A percentile compares a stretch with the other conserved stretches of the same genome.
These are phyloP conservation scores for Obba rivulosa DNA, from an alignment of 768 basidiomycete genomes.

Conservation along the genomic window DNA sequence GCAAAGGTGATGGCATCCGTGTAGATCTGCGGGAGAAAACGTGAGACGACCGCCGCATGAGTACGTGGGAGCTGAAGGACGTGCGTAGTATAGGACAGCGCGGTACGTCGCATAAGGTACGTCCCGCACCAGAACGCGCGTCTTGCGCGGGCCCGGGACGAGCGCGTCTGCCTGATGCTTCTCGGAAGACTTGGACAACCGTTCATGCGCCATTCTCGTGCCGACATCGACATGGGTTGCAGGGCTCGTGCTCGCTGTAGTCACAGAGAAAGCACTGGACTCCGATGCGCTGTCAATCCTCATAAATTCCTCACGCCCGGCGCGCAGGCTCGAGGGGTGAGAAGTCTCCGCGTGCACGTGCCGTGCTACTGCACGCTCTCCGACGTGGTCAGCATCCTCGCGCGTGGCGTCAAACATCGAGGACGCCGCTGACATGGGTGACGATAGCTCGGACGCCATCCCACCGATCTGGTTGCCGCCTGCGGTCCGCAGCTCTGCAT, in stretches of 20 bases:
- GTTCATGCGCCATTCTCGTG: too few species aligned
- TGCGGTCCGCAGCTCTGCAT: background rate
- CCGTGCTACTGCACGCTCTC: conserved; percentile 16
- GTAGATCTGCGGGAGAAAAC: conserved; percentile 53
- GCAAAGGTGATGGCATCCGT: conserved; percentile 83
- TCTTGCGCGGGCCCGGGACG: conserved; percentile 42
- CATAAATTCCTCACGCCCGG: too few species aligned
- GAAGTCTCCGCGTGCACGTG: conserved; percentile 29
- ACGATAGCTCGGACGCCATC: background rate
- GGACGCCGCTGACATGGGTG: background rate
- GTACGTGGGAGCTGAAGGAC: background rate
- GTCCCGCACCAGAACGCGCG: conserved; percentile 48
- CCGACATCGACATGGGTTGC: too few species aligned
- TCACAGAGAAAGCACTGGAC: too few species aligned
- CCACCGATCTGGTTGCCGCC: too few species aligned
- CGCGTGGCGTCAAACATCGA: conserved; percentile 20
- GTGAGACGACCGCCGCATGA: background rate
- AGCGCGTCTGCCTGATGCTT: too few species aligned
- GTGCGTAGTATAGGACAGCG: conserved; percentile 73
- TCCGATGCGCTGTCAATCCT: too few species aligned
- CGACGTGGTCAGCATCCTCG: conserved; percentile 31
- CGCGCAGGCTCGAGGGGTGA: conserved; percentile 35
- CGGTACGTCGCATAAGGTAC: conserved; percentile 60
- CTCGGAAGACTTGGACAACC: too few species aligned
- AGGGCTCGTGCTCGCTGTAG: too few species aligned